A percentile compares a stretch with the other conserved stretches of the same genome.
Evolutionary conservation across 305 asterid species (phyloP).

Genomic region (Fraxinus velutina): DNA sequence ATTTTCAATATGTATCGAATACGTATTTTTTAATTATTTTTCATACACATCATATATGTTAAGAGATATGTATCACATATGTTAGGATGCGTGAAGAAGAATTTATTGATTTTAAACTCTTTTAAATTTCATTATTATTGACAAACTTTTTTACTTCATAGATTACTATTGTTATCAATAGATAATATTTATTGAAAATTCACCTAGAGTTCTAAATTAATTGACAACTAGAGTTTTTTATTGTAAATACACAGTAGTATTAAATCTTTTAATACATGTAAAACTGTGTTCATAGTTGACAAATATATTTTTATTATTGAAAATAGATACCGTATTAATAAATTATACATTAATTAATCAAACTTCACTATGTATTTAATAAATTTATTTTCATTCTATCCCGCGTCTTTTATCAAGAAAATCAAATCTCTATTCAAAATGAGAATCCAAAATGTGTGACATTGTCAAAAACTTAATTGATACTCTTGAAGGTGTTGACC

Average conservation of each 20-base stretch:
- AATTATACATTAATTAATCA: background rate
- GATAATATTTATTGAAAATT: too few species aligned
- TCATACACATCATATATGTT: background rate
- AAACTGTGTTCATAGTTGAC: background rate
- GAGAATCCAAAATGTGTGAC: background rate
- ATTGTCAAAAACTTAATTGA: background rate
- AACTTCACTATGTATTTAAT: background rate
- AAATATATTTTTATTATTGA: too few species aligned
- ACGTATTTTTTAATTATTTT: background rate
- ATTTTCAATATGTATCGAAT: background rate
- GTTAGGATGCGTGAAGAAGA: background rate
- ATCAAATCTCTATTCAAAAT: too few species aligned
- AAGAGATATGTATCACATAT: too few species aligned
- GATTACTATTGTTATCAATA: background rate
- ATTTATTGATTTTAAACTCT: too few species aligned
- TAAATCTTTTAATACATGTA: too few species aligned
- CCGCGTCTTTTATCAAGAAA: background rate
- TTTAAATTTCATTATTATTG: too few species aligned
- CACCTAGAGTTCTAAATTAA: background rate
- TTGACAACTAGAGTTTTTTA: too few species aligned
- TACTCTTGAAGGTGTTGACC: background rate
- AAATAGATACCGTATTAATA: background rate
- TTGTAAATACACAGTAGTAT: too few species aligned
- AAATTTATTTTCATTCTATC: background rate
- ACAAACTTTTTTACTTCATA: too few species aligned